Evolutionary conservation across 257 asterid genomes (phyloP), one percentile per base, ranked within the genome.

Genomic region (Gynochthodes officinalis): DNA sequence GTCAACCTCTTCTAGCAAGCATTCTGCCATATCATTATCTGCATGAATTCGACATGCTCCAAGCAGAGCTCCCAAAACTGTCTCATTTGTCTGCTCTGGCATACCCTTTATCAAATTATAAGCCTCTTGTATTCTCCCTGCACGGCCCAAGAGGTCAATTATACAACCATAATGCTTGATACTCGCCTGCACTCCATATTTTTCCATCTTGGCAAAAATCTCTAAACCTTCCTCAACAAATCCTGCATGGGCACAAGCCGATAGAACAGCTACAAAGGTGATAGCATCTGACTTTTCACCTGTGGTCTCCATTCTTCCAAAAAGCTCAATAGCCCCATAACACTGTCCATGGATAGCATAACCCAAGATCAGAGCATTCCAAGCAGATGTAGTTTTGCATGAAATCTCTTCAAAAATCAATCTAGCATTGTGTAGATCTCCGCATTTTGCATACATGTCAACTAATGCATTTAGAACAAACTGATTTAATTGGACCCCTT

Each of bases 391-490:
- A 35, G 67, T 81, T 69, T 76, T 84, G 3, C 52, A 25, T 1
- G 65, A n/a, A 73, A 84, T 81, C 50, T 73, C 85, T 48, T 89
- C 86, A 75, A 90, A 90, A 49, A 89, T 80, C 84, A 79, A 64
- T 42, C 74, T 74, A 43, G 95, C 96, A 25, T 77, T 80, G 35
- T 50, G 71, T 64, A 92, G 72, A 76, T 90, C 97, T 40, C 97
- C 97, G 67, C 97, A 92, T 86, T 90, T 92, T 23, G 91, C 91
- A 75, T 90, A 90, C 98, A 92, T 92, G 81, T 92, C 98, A 21
- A 90, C 82, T 68, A 92, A 82, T 1, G 86, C 97, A 50, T 92
- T 92, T 12, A 87, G 77, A 80, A 90, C 84, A 67, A 79, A 89
- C 8, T 82, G 79, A 54, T 90, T 92, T 79, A 77, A 48, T 46